These are phyloP conservation scores for Erodium moschatum DNA, from an alignment of 441 rosid genomes.

Conservation along the genomic window DNA sequence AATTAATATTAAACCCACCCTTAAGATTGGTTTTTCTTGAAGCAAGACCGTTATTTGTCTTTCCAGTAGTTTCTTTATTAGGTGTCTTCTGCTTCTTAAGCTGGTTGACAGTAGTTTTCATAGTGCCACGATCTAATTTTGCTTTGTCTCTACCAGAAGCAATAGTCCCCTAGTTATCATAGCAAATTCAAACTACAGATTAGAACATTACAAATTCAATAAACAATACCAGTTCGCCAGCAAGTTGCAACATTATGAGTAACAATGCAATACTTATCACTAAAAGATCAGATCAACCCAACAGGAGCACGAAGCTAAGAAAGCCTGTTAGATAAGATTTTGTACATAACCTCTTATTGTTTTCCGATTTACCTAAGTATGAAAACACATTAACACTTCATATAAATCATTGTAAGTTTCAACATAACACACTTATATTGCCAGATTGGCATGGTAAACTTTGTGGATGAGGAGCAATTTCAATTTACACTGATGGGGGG, in stretches of 20 bases:
- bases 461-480: too few relatives aligned
- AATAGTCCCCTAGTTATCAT: conserved; percentile 12
- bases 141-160: conserved; percentile 14
- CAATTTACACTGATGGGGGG: too few relatives aligned
- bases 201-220: conserved; percentile 1
- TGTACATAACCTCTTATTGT: not conserved
- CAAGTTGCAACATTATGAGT: not conserved
- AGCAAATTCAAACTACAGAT: not conserved
- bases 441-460: not conserved
- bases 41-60: conserved; percentile 8
- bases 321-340: not conserved
- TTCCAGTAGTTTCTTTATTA: not conserved
- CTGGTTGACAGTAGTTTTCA: conserved; percentile 11
- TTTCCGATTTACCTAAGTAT: not conserved
- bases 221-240: not conserved
- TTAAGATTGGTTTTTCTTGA: not conserved
- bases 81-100: conserved; percentile 15
- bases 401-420: not conserved
- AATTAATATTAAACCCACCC: not conserved
- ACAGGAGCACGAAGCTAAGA: not conserved
- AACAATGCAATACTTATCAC: not conserved
- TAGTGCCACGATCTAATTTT: conserved; percentile 9
- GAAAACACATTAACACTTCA: not conserved
- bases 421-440: not conserved
- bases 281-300: not conserved